Conservation (phyloP, 1,284 basidiomycete species). For the Trichosporon sp. region DNA sequence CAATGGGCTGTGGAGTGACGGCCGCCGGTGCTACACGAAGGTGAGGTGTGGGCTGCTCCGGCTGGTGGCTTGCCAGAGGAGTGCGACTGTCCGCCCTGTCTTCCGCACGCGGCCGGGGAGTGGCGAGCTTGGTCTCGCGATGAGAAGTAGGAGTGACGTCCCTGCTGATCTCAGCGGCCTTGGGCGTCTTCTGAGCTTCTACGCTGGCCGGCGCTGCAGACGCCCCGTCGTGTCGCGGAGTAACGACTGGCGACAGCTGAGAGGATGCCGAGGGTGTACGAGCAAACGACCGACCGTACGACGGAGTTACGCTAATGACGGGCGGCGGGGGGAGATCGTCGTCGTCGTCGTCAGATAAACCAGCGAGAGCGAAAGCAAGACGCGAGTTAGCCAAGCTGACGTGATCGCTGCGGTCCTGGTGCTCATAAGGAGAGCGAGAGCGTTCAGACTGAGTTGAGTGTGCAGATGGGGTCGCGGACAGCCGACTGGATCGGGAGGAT, state of each 20-base stretch:
- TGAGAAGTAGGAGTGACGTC: neutral
- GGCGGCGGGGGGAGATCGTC: constrained; percentile 2
- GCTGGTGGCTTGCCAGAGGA: neutral
- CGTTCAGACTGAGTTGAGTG: constrained; percentile 6
- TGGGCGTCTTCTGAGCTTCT: neutral
- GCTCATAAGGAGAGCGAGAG: neutral
- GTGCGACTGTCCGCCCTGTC: too few relatives aligned
- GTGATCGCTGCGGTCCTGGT: neutral
- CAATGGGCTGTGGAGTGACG: neutral
- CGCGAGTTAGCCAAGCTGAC: constrained; percentile 6
- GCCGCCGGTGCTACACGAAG: neutral
- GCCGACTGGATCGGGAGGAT: neutral
- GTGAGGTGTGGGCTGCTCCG: neutral
- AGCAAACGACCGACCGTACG: neutral
- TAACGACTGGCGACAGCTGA: neutral
- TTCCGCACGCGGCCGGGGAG: neutral
- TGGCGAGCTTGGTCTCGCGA: neutral
- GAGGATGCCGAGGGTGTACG: neutral
- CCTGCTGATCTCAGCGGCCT: neutral
- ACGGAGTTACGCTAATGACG: neutral
- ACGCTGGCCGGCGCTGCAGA: neutral
- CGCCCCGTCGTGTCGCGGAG: neutral
- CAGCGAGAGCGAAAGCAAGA: neutral
- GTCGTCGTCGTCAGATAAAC: neutral
- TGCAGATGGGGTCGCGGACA: constrained; percentile 1